These are phyloP conservation scores for Nitzschia sp. DNA, from an alignment of 108 stramenopile species.

Conservation along the genomic window DNA sequence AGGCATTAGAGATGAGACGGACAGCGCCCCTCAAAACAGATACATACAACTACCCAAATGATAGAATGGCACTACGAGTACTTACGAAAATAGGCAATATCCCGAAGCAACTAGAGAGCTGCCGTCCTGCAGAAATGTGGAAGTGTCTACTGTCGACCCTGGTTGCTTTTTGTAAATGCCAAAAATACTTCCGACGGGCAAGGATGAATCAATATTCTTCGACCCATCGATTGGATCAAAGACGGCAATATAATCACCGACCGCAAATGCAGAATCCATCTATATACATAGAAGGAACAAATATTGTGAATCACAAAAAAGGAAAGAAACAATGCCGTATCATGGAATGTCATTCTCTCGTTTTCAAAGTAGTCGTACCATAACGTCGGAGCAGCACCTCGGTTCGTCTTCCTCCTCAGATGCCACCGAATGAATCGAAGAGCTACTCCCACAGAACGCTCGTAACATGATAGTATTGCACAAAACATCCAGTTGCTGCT, in stretches of 20 bases:
- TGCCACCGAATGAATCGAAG: conserved; percentile 70
- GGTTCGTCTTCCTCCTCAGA: conserved; percentile 85
- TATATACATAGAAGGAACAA: conserved; percentile 4
- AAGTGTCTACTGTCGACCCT: conserved; percentile 41
- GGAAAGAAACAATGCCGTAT: neutral
- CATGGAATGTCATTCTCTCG: neutral
- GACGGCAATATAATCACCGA: conserved; percentile 94
- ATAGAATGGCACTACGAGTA: conserved; percentile 4
- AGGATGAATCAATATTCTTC: conserved; percentile 96
- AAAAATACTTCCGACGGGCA: conserved; percentile 98
- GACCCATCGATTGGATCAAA: conserved; percentile 96
- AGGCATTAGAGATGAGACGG: conserved; percentile 6
- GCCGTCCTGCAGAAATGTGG: conserved; percentile 90
- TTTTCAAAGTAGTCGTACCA: conserved; percentile 54
- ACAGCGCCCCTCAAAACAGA: neutral
- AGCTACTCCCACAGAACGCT: conserved; percentile 76
- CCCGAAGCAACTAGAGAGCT: conserved; percentile 88
- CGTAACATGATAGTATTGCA: conserved; percentile 87
- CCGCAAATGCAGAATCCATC: conserved; percentile 61
- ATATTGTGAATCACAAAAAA: neutral
- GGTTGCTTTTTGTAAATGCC: conserved; percentile 86
- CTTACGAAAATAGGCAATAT: conserved; percentile 95
- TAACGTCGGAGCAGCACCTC: conserved; percentile 75
- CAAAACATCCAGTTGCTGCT: conserved; percentile 88
- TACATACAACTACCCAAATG: too few relatives aligned